Base-by-base conservation (phyloP, 106 monocot genomes). In the Cymbidium sinense region DNA sequence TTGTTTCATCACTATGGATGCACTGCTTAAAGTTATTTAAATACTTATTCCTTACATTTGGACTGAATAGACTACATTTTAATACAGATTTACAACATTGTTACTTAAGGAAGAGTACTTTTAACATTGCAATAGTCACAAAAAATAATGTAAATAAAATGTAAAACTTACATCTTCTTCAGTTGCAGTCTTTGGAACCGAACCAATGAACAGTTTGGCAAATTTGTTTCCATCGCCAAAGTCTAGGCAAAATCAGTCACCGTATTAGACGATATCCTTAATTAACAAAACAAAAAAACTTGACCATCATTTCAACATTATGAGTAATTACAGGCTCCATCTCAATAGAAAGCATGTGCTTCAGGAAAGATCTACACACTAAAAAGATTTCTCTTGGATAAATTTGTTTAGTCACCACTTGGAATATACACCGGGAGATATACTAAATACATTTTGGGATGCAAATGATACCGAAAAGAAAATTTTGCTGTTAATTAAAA, bases 121-220 rank as follows among this genome's bases (percentile, higher is more conserved):
- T 58, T 7, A 58, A 67, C 25, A 1, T 2, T 29, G 67, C 7
- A 71, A 6, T 71, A 71, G 21, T 37, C 58, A 58, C 23, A 58
- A 58, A 71, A 69, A 70, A 69, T 2, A 71, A 71, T 0, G 37
- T 39, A 71, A 71, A 71, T 21, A 71, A 71, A 71, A 21, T 71
- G 67, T 31, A 67, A 13, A 33, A 77, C 91, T 87, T 80, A 98
- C 98, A 86, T 98, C 94, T 81, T 92, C 90, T 76, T 98, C 98
- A 65, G 91, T 94, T 44, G 88, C 94, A 64, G 98, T 98, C 69
- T 84, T 83, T 71, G 98, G 98, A 43, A 98, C 94, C 41, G 98
- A 94, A 69, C 98, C 98, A 84, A 98, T 83, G 81, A 98, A 98
- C 77, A 98, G 94, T 76, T 98, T 98, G 4, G 84, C 91, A 82